Percentiles rank a stretch among this genome's conserved stretches.
Evolutionary conservation across 352 stramenopile genomes (phyloP).

Genomic region (Pythium coloratum): DNA sequence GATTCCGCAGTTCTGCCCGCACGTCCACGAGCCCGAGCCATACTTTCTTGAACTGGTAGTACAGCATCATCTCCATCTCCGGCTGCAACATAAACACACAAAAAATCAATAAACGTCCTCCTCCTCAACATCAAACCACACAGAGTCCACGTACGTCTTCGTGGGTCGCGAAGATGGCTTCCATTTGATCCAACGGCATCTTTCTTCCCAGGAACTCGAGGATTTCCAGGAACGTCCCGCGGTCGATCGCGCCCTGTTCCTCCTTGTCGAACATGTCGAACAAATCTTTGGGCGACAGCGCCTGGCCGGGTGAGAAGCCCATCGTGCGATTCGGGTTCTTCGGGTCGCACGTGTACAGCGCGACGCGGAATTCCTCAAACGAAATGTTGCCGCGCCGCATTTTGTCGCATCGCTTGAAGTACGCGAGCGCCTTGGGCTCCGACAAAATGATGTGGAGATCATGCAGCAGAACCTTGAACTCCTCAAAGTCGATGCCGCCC

Average conservation of each 20-base stretch:
- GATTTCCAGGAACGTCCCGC: constrained; percentile 63
- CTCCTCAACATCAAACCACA: neutral
- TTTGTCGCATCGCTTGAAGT: constrained; percentile 80
- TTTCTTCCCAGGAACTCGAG: constrained; percentile 69
- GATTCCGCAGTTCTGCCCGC: constrained; percentile 53
- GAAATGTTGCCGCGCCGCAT: constrained; percentile 62
- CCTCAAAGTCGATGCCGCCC: constrained; percentile 72
- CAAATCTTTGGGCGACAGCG: constrained; percentile 71
- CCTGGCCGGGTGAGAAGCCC: constrained; percentile 69
- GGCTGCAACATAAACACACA: constrained; percentile 29
- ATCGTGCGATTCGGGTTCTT: constrained; percentile 69
- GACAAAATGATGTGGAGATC: constrained; percentile 62
- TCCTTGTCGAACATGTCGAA: constrained; percentile 84
- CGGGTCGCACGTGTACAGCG: constrained; percentile 78
- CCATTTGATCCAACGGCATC: constrained; percentile 60
- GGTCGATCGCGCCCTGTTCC: constrained; percentile 65
- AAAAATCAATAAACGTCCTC: constrained; percentile 7
- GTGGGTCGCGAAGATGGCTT: constrained; percentile 62
- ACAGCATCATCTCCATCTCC: constrained; percentile 68
- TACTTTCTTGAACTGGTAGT: constrained; percentile 72
- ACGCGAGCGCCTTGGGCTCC: constrained; percentile 69
- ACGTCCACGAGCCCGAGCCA: constrained; percentile 74
- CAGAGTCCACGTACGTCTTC: constrained; percentile 51
- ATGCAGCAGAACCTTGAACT: constrained; percentile 71
- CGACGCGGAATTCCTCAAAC: constrained; percentile 80